A percentile compares a stretch with the other conserved stretches of the same genome.
Evolutionary conservation across 192 early-diverging fungal genomes (phyloP).

Genomic region (Linnemannia elongata): DNA sequence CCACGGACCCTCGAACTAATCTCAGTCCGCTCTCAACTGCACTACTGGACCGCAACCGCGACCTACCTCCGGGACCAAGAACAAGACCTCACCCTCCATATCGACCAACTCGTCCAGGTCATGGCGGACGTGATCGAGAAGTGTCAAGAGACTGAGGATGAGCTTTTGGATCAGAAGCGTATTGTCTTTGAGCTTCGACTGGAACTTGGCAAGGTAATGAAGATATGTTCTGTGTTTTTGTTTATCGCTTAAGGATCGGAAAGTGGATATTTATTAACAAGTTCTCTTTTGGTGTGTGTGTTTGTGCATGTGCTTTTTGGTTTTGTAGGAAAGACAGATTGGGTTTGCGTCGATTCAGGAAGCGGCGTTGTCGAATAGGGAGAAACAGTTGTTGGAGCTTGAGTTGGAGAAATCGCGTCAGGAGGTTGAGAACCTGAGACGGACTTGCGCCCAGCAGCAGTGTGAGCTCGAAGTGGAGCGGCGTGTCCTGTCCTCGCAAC

Average conservation of each 20-base stretch:
- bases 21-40: neutral
- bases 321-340: conserved; percentile 19
- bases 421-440: conserved; percentile 3
- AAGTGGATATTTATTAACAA: neutral
- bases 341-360: conserved; percentile 35
- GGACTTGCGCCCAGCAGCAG: neutral
- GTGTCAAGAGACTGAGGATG: conserved; percentile 10
- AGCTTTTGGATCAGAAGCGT: neutral
- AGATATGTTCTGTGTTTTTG: neutral
- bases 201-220: conserved; percentile 19
- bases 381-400: conserved; percentile 20
- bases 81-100: neutral
- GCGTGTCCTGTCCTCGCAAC: neutral
- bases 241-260: neutral
- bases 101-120: conserved; percentile 21
- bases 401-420: conserved; percentile 3
- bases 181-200: neutral
- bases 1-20: conserved; percentile 18
- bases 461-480: neutral
- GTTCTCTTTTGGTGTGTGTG: neutral
- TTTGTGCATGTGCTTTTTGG: neutral
- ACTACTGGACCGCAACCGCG: conserved; percentile 22
- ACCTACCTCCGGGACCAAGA: conserved; percentile 21
- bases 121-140: conserved; percentile 20
- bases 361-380: conserved; percentile 26